Base-by-base conservation (phyloP, 805 yeast genomes). In the Ogataea dorogensis region DNA sequence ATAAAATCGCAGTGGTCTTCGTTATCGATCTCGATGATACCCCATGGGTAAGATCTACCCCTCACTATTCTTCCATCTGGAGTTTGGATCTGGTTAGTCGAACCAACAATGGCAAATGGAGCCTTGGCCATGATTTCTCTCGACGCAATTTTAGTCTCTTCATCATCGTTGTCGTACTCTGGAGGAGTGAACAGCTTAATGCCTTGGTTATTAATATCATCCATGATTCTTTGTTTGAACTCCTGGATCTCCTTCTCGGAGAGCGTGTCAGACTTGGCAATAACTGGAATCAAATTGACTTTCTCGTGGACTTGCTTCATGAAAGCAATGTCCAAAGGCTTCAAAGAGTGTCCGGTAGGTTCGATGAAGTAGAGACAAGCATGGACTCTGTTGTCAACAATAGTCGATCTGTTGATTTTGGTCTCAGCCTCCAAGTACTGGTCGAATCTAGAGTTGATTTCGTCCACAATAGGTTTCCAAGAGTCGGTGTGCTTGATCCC, bases 11-110 rank as follows among this genome's bases (percentile, higher is more conserved):
- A 84, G 61, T 93, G 97, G 39, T 79, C 79, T 66, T 86, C 93
- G 61, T 93, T 91, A 61, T 88, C 97, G 50, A 93, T 89, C 65
- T 93, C 97, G 53, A 93, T 84, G 15, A 84, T 72, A 49, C 98
- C 98, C 98, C 98, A 93, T 44, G 98, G 97, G 61, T 91, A 91
- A 44, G 76, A 68, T 66, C 98, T 84, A 50, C 96, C 97, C 63
- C 97, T 79, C 28, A 89, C 94, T 15, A 56, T 44, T 59, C 86
- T 75, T 26, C 96, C 96, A 56, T 85, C 93, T 27, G 72, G 59
- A 29, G 75, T 71, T 50, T 79, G 79, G 22, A 84, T 80, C 45
- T 77, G 79, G 41, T 68, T 65, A 15, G 93, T 85, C 15, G 97
- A 86, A 15, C 97, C 98, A 36, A 93, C 85, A 47, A 93, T 81